Evolutionary conservation across 2,329 filamentous ascomycete genomes (phyloP).

Genomic region (Orbilia blumenaviensis): DNA sequence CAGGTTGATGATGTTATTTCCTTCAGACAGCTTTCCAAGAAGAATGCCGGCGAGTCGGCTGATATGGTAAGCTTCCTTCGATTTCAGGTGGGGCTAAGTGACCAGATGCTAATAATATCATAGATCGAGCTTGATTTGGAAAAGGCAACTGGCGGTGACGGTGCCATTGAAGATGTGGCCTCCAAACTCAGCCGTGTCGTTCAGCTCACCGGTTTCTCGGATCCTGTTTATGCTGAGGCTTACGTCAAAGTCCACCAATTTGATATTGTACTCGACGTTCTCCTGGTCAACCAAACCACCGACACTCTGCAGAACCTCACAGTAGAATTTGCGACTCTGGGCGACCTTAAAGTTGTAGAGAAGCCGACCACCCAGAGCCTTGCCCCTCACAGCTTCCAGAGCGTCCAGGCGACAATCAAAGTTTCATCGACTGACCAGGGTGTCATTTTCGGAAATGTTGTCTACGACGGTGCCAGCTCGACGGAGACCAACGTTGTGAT

Average conservation of each 20-base stretch:
- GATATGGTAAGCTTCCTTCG: slow-evolving; percentile 69
- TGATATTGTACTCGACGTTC: slow-evolving; percentile 94
- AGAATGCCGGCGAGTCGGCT: slow-evolving; percentile 80
- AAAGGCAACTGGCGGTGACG: slow-evolving; percentile 91
- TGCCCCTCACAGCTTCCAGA: slow-evolving; percentile 94
- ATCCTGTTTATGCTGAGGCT: slow-evolving; percentile 97
- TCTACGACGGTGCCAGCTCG: slow-evolving; percentile 92
- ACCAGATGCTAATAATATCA: not conserved
- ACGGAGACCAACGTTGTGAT: slow-evolving; percentile 97
- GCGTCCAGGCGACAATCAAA: slow-evolving; percentile 98
- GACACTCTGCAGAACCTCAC: slow-evolving; percentile 97
- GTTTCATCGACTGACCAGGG: slow-evolving; percentile 97
- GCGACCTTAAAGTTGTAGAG: slow-evolving; percentile 97
- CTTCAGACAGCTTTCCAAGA: slow-evolving; percentile 92
- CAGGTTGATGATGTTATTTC: slow-evolving; percentile 95
- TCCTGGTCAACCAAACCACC: slow-evolving; percentile 95
- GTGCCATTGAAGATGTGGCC: slow-evolving; percentile 81
- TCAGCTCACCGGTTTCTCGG: slow-evolving; percentile 96
- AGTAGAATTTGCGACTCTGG: slow-evolving; percentile 97
- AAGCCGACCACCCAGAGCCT: slow-evolving; percentile 95
- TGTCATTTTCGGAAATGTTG: slow-evolving; percentile 98
- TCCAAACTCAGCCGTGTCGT: slow-evolving; percentile 96
- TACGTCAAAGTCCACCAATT: slow-evolving; percentile 99
- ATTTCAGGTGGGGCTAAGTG: not conserved
- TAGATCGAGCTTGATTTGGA: slow-evolving; percentile 82